Percentiles rank a stretch among this genome's conserved stretches.
Evolutionary conservation across 805 yeast species (phyloP).

Genomic region (Babjeviella inositovora): DNA sequence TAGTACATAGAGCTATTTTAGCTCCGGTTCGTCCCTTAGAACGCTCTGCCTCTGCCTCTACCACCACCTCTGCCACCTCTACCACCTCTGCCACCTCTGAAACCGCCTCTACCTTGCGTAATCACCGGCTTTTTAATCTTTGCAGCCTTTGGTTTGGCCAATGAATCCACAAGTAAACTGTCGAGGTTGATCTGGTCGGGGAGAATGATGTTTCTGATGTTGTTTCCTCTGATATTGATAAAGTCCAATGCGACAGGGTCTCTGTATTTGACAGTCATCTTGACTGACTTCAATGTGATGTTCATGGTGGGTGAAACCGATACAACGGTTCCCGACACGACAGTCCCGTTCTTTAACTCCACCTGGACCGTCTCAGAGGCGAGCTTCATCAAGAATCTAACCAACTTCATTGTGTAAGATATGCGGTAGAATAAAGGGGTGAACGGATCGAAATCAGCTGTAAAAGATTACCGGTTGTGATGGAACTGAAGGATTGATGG

Average conservation of each 20-base stretch:
- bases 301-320: slow-evolving; percentile 89
- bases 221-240: slow-evolving; percentile 80
- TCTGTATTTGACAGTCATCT: slow-evolving; percentile 57
- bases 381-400: slow-evolving; percentile 69
- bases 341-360: slow-evolving; percentile 83
- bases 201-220: slow-evolving; percentile 64
- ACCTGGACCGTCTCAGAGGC: slow-evolving; percentile 78
- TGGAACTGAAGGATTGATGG: no score
- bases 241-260: slow-evolving; percentile 59
- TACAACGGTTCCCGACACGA: slow-evolving; percentile 69
- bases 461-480: no score
- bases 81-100: slow-evolving; percentile 9
- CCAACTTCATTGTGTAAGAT: slow-evolving; percentile 45
- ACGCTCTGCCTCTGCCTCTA: slow-evolving; percentile 14
- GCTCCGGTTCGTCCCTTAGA: slow-evolving; percentile 5
- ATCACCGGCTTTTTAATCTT: slow-evolving; percentile 21
- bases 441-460: no score
- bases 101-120: slow-evolving; percentile 13
- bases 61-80: slow-evolving; percentile 7
- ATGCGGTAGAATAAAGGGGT: no score
- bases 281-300: slow-evolving; percentile 64
- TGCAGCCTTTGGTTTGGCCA: slow-evolving; percentile 12
- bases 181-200: slow-evolving; percentile 81
- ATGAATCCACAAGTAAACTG: slow-evolving; percentile 34
- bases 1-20: no score